These are phyloP conservation scores for Darksidea phi DNA, from an alignment of 495 filamentous ascomycete species.

Conservation along the genomic window DNA sequence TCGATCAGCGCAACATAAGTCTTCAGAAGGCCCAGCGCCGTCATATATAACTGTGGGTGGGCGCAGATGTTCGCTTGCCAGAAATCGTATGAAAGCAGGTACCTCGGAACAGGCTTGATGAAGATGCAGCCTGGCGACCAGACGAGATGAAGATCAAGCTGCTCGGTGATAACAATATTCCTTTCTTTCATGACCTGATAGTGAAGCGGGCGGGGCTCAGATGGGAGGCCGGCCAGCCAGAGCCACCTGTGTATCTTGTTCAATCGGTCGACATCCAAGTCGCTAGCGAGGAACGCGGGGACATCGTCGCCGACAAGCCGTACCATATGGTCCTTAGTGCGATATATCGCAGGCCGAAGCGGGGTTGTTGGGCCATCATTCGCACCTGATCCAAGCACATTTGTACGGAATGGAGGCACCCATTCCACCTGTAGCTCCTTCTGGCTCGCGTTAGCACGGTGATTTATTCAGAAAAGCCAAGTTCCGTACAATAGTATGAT, in stretches of 20 bases:
- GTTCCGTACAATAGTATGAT: not conserved
- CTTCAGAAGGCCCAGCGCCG: constrained; percentile 47
- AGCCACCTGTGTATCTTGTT: constrained; percentile 38
- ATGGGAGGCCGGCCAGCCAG: constrained; percentile 52
- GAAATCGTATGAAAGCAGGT: constrained; percentile 50
- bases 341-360: constrained; percentile 21
- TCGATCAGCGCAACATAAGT: constrained; percentile 46
- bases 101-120: constrained; percentile 58
- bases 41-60: constrained; percentile 22
- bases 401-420: constrained; percentile 13
- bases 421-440: constrained; percentile 3
- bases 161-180: constrained; percentile 50
- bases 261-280: constrained; percentile 27
- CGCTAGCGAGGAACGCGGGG: constrained; percentile 11
- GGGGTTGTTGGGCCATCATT: not conserved
- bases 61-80: constrained; percentile 45
- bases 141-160: constrained; percentile 54
- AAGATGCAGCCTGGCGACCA: constrained; percentile 55
- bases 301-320: constrained; percentile 15
- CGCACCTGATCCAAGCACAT: not conserved
- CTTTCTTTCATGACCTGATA: constrained; percentile 47
- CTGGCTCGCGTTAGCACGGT: constrained; percentile 6
- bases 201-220: constrained; percentile 51
- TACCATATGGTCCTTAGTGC: constrained; percentile 3
- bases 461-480: not conserved